phyloP scores from a whole-genome alignment of 2,329 filamentous ascomycete species.

The Botryotinia calthae region DNA sequence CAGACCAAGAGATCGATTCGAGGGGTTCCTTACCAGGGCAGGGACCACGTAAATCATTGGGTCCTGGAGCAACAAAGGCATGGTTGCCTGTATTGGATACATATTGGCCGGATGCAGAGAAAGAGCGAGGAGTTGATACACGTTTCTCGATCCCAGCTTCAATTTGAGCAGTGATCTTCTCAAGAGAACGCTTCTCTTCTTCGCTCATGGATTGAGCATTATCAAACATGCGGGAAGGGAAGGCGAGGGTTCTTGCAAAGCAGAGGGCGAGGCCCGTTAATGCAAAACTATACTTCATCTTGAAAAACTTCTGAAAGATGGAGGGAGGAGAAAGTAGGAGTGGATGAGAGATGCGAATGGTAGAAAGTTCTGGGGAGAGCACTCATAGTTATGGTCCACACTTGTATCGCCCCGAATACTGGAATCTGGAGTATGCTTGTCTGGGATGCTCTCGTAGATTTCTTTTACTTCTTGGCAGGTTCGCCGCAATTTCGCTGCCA shows the following conservation, averaged over 20 bases:
- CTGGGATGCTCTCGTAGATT: not conserved
- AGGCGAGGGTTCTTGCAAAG: conserved; percentile 23
- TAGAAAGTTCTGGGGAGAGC: no score
- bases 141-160: conserved; percentile 23
- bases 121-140: conserved; percentile 13
- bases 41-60: conserved; percentile 28
- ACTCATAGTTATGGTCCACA: not conserved
- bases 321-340: no score
- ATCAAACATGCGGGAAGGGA: conserved; percentile 30
- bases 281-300: conserved; percentile 26
- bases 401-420: not conserved
- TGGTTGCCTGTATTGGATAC: conserved; percentile 28
- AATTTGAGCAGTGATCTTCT: conserved; percentile 23
- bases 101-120: conserved; percentile 29
- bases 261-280: conserved; percentile 20
- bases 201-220: conserved; percentile 21
- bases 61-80: conserved; percentile 27
- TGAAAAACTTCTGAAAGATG: not conserved
- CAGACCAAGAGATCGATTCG: not conserved
- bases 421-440: not conserved
- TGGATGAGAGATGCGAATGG: not conserved
- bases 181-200: conserved; percentile 27
- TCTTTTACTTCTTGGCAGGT: not conserved
- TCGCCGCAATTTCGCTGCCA: not conserved
- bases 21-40: conserved; percentile 38